Evolutionary conservation across 257 asterid species (phyloP).

Genomic region (Solanum gracilifrons): DNA sequence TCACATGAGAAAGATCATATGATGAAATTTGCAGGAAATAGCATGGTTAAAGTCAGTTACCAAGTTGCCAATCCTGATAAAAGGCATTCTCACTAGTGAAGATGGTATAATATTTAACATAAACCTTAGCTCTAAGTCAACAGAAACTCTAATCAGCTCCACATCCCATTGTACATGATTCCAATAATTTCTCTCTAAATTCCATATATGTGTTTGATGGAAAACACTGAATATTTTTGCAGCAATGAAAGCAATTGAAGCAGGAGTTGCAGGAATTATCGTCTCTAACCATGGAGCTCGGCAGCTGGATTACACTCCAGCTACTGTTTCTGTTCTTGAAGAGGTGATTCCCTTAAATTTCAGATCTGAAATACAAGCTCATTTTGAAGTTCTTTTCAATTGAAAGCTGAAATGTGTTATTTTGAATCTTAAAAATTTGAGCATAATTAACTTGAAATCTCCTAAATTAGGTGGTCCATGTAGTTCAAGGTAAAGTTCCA

Average conservation of each 20-base stretch:
- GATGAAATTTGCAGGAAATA: conserved; percentile 37
- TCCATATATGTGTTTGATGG: not conserved
- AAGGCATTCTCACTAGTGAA: conserved; percentile 50
- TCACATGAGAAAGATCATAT: not conserved
- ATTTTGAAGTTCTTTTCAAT: not conserved
- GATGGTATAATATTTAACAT: conserved; percentile 23
- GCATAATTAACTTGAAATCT: not conserved
- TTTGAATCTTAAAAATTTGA: not conserved
- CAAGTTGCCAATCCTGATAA: conserved; percentile 38
- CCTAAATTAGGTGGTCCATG: conserved; percentile 21
- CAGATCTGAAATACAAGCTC: not conserved
- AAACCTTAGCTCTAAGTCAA: not conserved
- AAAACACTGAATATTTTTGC: not conserved
- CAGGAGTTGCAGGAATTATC: conserved; percentile 38
- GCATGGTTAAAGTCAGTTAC: conserved; percentile 51
- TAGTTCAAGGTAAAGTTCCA: conserved; percentile 48
- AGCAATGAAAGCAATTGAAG: conserved; percentile 49
- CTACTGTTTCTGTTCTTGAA: conserved; percentile 50
- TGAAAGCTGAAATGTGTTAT: not conserved
- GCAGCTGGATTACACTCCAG: conserved; percentile 45
- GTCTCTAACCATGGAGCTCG: conserved; percentile 67
- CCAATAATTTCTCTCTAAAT: not conserved
- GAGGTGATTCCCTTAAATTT: conserved; percentile 19
- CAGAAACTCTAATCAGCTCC: not conserved
- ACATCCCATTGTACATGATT: not conserved